These are phyloP conservation scores for Drechmeria coniospora DNA, from an alignment of 2,329 filamentous ascomycete genomes.

Conservation along the genomic window DNA sequence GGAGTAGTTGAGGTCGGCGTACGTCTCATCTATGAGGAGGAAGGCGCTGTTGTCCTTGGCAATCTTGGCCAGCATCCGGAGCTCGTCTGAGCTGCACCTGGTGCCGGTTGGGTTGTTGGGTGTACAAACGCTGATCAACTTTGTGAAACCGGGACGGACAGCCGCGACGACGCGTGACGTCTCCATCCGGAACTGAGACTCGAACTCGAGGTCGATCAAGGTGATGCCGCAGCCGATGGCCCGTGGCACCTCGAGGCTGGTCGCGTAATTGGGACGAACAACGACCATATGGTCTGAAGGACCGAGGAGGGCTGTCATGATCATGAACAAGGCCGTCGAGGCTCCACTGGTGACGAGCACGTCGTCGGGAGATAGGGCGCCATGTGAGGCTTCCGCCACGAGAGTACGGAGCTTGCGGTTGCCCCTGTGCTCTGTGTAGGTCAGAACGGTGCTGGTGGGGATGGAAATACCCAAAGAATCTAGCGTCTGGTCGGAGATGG, in stretches of 20 bases:
- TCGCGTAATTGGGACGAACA: constrained; percentile 11
- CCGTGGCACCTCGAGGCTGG: constrained; percentile 9
- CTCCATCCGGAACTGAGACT: constrained; percentile 6
- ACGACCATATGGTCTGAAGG: constrained; percentile 8
- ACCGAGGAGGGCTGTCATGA: constrained; percentile 7
- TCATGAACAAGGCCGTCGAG: constrained; percentile 9
- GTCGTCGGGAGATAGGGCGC: constrained; percentile 5
- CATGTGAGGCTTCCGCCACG: constrained; percentile 4
- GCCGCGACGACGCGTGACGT: constrained; percentile 4
- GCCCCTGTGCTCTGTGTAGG: constrained; percentile 9
- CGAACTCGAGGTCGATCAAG: constrained; percentile 8
- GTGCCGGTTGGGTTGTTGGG: constrained; percentile 10
- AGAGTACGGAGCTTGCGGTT: constrained; percentile 5
- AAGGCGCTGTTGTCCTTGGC: constrained; percentile 4
- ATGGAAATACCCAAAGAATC: constrained; percentile 6
- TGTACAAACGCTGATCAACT: constrained; percentile 8
- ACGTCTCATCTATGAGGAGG: constrained; percentile 11
- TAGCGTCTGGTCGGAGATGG: constrained; percentile 9
- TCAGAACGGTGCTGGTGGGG: constrained; percentile 6
- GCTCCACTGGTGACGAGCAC: constrained; percentile 10
- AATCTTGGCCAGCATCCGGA: constrained; percentile 3
- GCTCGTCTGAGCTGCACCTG: constrained; percentile 1
- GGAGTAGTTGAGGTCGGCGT: constrained; percentile 7
- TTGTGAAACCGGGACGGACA: constrained; percentile 7
- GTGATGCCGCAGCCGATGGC: constrained; percentile 10